Base-by-base conservation (phyloP, 176 grass and related monocot species). In the Phragmites australis region DNA sequence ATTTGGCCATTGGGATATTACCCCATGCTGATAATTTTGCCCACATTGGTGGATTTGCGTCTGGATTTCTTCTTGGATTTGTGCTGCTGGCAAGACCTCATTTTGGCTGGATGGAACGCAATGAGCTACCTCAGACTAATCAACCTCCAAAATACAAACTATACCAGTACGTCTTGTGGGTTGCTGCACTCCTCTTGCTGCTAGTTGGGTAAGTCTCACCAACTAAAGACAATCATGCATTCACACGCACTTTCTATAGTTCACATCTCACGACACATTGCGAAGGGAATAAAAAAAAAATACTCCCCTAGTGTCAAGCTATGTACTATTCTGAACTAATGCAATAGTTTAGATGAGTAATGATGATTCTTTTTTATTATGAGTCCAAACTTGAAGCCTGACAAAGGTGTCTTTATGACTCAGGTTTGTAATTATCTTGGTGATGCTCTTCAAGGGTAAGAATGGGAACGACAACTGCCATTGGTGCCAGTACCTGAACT, bases 401-500 rank as follows among this genome's bases (percentile, higher is more conserved):
- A 89, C 39, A 51, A 0, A 46, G 6, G 5, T 81, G 63, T 37
- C 46, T 76, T 56, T 55, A 6, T 34, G 63, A 17, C 86, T 79
- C 90, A 97, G 92, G 62, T 94, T 87, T 39, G 76, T 41, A 6
- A 82, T 89, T 68, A 44, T 82, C 45, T 59, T 94, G 74, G 83
- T 89, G 68, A 94, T 90, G 95, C 89, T 97, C 68, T 97, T 89
- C 86, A 89, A 88, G 81, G 95, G 95, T 32, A 94, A 94, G 82
- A 97, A 97, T n/a, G 90, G 90, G 72, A 94, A 93, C 39, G 88
- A 97, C 41, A 78, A 85, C 53, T 97, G 95, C 85, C 86, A 87
- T 78, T 97, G 95, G 95, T 94, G 95, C 71, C 95, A 90, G 45
- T 93, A 94, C 82, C 86, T 97, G 51, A 83, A 97, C 82, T 97